Evolutionary conservation across 345 rosid genomes (phyloP), one percentile per base, ranked within the genome.

Genomic region (Eucalyptus globulus): DNA sequence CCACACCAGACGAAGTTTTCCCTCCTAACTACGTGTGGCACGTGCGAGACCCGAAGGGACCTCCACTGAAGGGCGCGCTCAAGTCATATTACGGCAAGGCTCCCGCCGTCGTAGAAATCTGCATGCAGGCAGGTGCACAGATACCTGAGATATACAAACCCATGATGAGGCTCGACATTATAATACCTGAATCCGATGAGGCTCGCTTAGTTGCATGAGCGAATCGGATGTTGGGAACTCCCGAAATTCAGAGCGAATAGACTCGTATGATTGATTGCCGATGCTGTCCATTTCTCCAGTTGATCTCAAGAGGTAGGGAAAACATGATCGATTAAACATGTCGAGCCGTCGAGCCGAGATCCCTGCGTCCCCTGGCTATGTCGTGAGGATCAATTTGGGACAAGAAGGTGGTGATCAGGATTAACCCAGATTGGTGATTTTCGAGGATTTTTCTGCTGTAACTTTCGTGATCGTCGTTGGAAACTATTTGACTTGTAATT

Each of bases 161-260:
- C 5, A 95, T 95, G 99, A 97, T 97, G 99, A 96, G 99, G 94
- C 98, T 97, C 62, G 99, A 97, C 92, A 94, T 97, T 87, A 92
- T 97, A 49, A 91, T 97, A 67, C 99, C 98, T 8, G 99, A 96
- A 76, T 93, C 89, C 47, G 94, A 94, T 21, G 99, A 97, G 93
- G 95, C 93, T 26, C 88, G 90, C 76, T 90, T 94, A 88, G 99
- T 97, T 86, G 98, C 97, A 15, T 95, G 92, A 40, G 43, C 43
- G 6, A 49, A 5, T 2, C 49, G 11, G 13, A 47, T 47, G 49
- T 47, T 47, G 49, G 49, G 49, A 47, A 47, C 49, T 47, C 49
- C 49, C 0, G 49, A 47, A 47, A 47, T 47, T 47, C 49, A 47
- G 49, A 47, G 49, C 4, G 5, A 47, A 47, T 3, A 86, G 17